Evolutionary conservation across 202 grass and related monocot species (phyloP), one percentile per base, ranked within the genome.

Genomic region (Setaria italica): DNA sequence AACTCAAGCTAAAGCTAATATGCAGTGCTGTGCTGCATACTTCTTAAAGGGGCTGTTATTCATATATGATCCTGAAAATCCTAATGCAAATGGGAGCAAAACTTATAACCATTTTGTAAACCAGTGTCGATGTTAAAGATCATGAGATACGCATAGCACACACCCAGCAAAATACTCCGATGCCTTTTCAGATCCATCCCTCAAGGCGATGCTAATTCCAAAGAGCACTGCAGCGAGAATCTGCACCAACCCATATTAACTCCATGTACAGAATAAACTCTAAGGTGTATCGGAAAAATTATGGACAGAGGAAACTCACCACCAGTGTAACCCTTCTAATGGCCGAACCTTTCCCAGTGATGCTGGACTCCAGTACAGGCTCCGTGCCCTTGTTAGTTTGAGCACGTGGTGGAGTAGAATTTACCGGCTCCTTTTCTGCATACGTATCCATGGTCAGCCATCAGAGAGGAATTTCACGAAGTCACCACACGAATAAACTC

Each of bases 101-200:
- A 80, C 43, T 54, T 68, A 51, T 14, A 72, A 58, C 35, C 9
- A 68, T 69, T 84, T 4, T 37, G 8, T 29, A 77, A 83, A 72
- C 57, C 63, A 67, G 48, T 67, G 4, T 54, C 13, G 11, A 76
- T 20, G 66, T 15, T 55, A 79, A 79, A 41, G 17, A 82, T 78
- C 65, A 84, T 29, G 34, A 3, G 5, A 73, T 79, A 67, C 20
- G 3, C 32, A 54, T 76, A 80, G 9, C 67, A 92, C 91, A 89
- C 83, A 99, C 97, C 97, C 97, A 80, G 97, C 85, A 86, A 99
- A 99, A 86, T 88, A 99, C 64, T 99, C 93, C 12, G 97, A 96
- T 59, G 97, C 87, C 85, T 91, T 99, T 59, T 76, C 88, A 67
- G 85, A 43, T 55, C 97, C 93, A 33, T 96, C 91, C 74, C 75